A percentile compares a stretch with the other conserved stretches of the same genome.
Evolutionary conservation across 768 basidiomycete genomes (phyloP).

Genomic region (Neoboletus subvelutipes): DNA sequence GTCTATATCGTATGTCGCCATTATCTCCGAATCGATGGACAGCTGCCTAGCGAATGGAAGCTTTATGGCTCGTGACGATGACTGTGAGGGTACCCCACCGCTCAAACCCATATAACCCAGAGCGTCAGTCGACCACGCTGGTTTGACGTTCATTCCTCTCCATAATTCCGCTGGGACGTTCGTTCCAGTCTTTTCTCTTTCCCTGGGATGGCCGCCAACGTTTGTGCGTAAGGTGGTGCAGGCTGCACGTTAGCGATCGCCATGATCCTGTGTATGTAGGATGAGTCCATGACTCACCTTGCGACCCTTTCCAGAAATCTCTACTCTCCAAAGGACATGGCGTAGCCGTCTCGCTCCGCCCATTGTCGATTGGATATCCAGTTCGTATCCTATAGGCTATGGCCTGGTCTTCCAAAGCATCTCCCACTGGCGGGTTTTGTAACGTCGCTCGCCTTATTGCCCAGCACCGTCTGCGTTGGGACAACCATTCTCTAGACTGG

Average conservation of each 20-base stretch:
- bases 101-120: conserved; percentile 9
- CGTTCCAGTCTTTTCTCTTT: not conserved
- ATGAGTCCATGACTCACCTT: not conserved
- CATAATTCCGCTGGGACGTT: not conserved
- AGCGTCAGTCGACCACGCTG: not conserved
- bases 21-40: not conserved
- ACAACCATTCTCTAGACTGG: not conserved
- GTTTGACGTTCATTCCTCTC: not conserved
- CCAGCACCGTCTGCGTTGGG: not conserved
- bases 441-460: not conserved
- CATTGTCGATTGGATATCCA: not conserved
- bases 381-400: too few relatives aligned
- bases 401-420: not conserved
- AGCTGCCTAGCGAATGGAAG: not conserved
- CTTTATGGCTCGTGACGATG: not conserved
- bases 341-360: not conserved
- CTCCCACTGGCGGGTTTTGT: not conserved
- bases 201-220: not conserved
- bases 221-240: not conserved
- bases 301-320: too few relatives aligned
- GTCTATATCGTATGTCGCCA: not conserved
- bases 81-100: conserved; percentile 18
- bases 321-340: not conserved
- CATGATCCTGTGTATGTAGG: too few relatives aligned
- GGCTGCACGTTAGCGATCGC: too few relatives aligned